phyloP scores from a whole-genome alignment of 192 early-diverging fungal species.

The Pilaira anomala region DNA sequence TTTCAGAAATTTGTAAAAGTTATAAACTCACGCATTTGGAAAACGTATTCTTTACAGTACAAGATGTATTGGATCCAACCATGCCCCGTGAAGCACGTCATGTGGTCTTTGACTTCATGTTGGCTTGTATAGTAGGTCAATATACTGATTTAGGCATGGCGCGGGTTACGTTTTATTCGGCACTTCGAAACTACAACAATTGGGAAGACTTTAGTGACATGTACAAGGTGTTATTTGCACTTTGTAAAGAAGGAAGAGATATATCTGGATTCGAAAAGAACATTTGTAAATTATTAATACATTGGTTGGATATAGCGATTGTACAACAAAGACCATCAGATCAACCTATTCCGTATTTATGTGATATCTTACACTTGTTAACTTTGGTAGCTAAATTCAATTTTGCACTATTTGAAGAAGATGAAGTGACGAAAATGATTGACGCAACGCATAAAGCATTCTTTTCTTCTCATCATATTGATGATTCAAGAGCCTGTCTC shows the following conservation, averaged over 20 bases:
- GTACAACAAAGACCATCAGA: constrained; percentile 4
- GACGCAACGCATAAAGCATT: constrained; percentile 44
- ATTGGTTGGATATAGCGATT: constrained; percentile 47
- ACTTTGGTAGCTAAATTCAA: constrained; percentile 53
- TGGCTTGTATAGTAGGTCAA: constrained; percentile 53
- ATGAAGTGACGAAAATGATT: constrained; percentile 47
- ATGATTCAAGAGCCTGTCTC: constrained; percentile 44
- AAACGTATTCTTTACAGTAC: constrained; percentile 51
- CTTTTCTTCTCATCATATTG: constrained; percentile 34
- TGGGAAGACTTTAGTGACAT: constrained; percentile 54
- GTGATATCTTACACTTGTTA: constrained; percentile 47
- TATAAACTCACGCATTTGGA: constrained; percentile 53
- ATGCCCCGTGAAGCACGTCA: constrained; percentile 50
- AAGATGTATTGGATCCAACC: constrained; percentile 42
- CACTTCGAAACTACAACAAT: constrained; percentile 44
- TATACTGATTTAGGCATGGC: constrained; percentile 56
- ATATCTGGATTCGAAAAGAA: constrained; percentile 60
- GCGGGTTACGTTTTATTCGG: constrained; percentile 51
- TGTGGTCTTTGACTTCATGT: constrained; percentile 57
- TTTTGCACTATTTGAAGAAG: constrained; percentile 55
- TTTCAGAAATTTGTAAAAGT: constrained; percentile 42
- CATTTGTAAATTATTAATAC: constrained; percentile 44
- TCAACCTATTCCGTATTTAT: constrained; percentile 38
- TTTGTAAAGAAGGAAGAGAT: constrained; percentile 55
- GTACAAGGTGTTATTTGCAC: constrained; percentile 42